Percentiles rank a stretch among this genome's conserved stretches.
phyloP scores from a whole-genome alignment of 2,329 filamentous ascomycete species.

The Xylaria sp. region DNA sequence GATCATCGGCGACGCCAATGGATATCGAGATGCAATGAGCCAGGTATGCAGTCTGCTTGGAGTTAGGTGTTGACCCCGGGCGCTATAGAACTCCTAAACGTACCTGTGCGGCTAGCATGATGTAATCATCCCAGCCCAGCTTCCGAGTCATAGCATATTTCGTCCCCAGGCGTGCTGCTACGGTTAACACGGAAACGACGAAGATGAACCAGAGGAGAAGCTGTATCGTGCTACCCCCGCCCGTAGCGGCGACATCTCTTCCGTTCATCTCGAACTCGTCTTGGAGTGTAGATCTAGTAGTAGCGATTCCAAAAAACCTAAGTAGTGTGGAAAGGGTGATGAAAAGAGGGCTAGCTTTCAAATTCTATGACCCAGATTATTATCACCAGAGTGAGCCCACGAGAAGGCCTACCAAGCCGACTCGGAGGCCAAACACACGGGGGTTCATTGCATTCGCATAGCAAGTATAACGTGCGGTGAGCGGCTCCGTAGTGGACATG shows the following conservation, averaged over 20 bases:
- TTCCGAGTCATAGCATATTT: slow-evolving; percentile 35
- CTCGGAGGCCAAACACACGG: not conserved
- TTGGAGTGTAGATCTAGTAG: not conserved
- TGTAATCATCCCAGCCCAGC: slow-evolving; percentile 36
- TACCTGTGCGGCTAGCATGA: slow-evolving; percentile 41
- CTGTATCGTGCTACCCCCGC: slow-evolving; percentile 19
- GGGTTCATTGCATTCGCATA: not conserved
- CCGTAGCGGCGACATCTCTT: not conserved
- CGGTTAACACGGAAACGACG: slow-evolving; percentile 25
- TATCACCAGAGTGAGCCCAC: not conserved
- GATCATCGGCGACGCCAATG: slow-evolving; percentile 28
- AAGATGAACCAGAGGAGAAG: slow-evolving; percentile 36
- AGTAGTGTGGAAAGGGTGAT: not conserved
- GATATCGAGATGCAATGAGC: slow-evolving; percentile 37
- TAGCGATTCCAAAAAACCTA: not conserved
- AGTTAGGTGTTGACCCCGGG: not conserved
- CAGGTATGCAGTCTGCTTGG: slow-evolving; percentile 30
- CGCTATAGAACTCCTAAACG: not conserved
- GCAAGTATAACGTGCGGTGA: not conserved
- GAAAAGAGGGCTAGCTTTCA: not conserved
- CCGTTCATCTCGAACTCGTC: slow-evolving; percentile 6
- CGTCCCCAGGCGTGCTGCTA: slow-evolving; percentile 33
- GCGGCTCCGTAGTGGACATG: not conserved
- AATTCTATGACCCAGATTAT: not conserved
- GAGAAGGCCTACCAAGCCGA: not conserved